A percentile compares a stretch with the other conserved stretches of the same genome.
Conservation (phyloP, 2,329 filamentous ascomycete genomes). For the Colletotrichum brevisporum region DNA sequence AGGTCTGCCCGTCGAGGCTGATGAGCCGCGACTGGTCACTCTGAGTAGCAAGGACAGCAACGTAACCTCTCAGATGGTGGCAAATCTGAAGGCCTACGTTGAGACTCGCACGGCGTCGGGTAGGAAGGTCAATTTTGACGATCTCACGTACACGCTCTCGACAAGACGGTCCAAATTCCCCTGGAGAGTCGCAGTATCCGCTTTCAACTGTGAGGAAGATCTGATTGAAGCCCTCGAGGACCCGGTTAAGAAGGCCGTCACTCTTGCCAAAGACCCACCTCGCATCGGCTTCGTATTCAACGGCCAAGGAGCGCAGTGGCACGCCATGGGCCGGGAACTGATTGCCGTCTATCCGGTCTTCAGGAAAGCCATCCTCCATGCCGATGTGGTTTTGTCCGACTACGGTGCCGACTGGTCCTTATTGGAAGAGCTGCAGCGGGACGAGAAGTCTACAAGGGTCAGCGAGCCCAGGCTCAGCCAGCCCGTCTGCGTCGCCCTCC, state of each 20-base stretch:
- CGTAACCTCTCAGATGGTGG: slow-evolving; percentile 8
- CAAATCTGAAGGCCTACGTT: neutral
- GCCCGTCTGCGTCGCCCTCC: slow-evolving; percentile 60
- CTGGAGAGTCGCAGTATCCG: slow-evolving; percentile 43
- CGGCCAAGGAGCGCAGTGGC: slow-evolving; percentile 56
- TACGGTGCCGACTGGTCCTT: slow-evolving; percentile 47
- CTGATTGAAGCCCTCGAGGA: slow-evolving; percentile 10
- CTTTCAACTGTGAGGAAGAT: slow-evolving; percentile 35
- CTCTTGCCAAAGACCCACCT: slow-evolving; percentile 26
- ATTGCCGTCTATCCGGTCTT: slow-evolving; percentile 43
- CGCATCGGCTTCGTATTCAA: slow-evolving; percentile 50
- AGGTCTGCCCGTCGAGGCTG: accelerated
- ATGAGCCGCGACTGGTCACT: slow-evolving; percentile 1
- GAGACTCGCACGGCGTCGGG: neutral
- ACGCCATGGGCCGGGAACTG: slow-evolving; percentile 51
- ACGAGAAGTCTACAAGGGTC: slow-evolving; percentile 49
- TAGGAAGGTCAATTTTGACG: neutral
- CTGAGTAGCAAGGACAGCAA: slow-evolving; percentile 23
- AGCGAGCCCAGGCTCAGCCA: slow-evolving; percentile 58
- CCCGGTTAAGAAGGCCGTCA: slow-evolving; percentile 30
- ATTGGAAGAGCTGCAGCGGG: slow-evolving; percentile 51
- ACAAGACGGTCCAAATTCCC: slow-evolving; percentile 25
- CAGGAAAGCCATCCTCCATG: slow-evolving; percentile 31
- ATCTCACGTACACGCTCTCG: slow-evolving; percentile 44
- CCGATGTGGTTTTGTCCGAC: neutral